Base-by-base conservation (phyloP, 768 basidiomycete species). In the Baorangia bicolor region DNA sequence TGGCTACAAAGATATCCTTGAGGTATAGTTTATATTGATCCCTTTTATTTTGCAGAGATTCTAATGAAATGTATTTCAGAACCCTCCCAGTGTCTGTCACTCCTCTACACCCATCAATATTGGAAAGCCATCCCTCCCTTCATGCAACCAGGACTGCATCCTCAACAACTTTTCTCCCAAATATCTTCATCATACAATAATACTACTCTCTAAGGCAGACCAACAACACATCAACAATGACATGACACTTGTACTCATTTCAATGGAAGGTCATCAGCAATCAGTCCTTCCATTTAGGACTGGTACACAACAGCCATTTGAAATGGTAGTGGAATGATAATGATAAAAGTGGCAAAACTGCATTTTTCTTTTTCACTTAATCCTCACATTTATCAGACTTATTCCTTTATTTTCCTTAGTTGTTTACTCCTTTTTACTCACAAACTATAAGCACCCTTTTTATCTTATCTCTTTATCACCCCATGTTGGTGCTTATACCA, bases 1-100 rank as follows among this genome's bases (percentile, higher is more conserved):
- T 46, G 81, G 84, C 48, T 96, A 92, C 87, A 94, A 96, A 62
- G 94, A 98, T 66, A 77, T 79, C 49, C 79, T 92, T 59, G 94
- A 97, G 72, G 90, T 92, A 67, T 67, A 81, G 71, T 2, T n/a
- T 6, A 21, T 47, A 52, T 25, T 9, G 18, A 13, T 5, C 13
- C 3, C 2, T 30, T 20, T 42, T n/a, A n/a, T n/a, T 23, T 21
- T 51, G 14, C 11, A 0, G 38, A 14, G 13, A 18, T 35, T 27
- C 45, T 65, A 28, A 69, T 23, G 5, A 56, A 44, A 51, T 21
- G 28, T 42, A 42, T 57, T 47, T 4, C 58, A 92, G 88, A 82
- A 82, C 57, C 78, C 88, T 94, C 88, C 65, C 89, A 94, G 66
- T 75, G 84, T 6, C 76, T 79, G 1, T 80, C 81, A 0, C 70